Evolutionary conservation across 1,139 yeast species (phyloP).

Genomic region (Yamadazyma trypodendri): DNA sequence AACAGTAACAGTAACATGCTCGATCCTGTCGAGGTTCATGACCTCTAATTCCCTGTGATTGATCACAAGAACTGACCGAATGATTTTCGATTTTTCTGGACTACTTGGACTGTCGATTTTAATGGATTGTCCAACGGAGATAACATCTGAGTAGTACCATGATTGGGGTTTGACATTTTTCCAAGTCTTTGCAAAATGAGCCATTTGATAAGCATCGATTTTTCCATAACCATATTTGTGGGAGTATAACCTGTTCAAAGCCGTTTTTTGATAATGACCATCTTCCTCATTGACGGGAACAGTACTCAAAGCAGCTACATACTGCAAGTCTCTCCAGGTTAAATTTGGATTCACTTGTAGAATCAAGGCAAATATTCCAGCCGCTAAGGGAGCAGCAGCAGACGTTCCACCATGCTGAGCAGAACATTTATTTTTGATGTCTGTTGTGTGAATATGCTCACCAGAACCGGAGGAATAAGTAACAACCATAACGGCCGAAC

Average conservation of each 20-base stretch:
- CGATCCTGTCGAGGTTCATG: constrained; percentile 68
- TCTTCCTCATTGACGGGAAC: constrained; percentile 67
- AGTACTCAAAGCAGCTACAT: constrained; percentile 72
- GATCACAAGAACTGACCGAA: constrained; percentile 48
- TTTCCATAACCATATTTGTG: constrained; percentile 93
- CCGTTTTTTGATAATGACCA: constrained; percentile 64
- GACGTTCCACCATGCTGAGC: constrained; percentile 92
- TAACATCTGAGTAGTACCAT: constrained; percentile 61
- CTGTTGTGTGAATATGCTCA: constrained; percentile 90
- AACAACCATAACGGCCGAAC: constrained; percentile 95
- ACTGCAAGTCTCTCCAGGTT: constrained; percentile 96
- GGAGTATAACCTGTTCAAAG: constrained; percentile 67
- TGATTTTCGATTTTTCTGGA: constrained; percentile 23
- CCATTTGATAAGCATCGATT: constrained; percentile 78
- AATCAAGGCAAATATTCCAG: constrained; percentile 85
- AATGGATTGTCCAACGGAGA: constrained; percentile 28
- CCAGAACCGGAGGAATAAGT: constrained; percentile 92
- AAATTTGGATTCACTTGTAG: constrained; percentile 79
- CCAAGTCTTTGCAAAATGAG: constrained; percentile 77
- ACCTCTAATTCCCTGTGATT: constrained; percentile 47
- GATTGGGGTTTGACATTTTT: constrained; percentile 85
- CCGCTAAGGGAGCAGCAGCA: constrained; percentile 98
- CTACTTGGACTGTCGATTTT: constrained; percentile 17
- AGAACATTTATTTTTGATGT: constrained; percentile 71
- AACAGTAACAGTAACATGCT: constrained; percentile 83